phyloP scores from a whole-genome alignment of 768 basidiomycete species.

The Lactarius evosmus region DNA sequence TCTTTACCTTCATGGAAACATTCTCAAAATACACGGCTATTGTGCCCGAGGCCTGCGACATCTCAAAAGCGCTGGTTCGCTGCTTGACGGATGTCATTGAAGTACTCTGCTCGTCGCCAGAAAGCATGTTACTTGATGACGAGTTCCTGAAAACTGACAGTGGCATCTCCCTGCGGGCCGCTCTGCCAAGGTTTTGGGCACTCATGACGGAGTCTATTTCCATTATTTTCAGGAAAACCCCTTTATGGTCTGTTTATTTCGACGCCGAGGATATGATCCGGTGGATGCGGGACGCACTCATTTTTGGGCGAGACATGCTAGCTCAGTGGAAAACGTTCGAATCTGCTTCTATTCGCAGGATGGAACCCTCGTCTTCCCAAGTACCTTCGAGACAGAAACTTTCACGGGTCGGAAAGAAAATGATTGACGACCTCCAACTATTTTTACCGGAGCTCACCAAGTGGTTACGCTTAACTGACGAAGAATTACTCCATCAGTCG shows the following conservation, averaged over 20 bases:
- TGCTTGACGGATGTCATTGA: slow-evolving; percentile 93
- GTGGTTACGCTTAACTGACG: slow-evolving; percentile 92
- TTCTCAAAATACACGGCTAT: slow-evolving; percentile 60
- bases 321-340: slow-evolving; percentile 80
- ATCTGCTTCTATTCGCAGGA: slow-evolving; percentile 48
- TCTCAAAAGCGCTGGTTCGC: slow-evolving; percentile 88
- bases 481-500: slow-evolving; percentile 86
- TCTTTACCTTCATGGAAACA: slow-evolving; percentile 60
- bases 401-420: slow-evolving; percentile 61
- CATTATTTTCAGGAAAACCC: slow-evolving; percentile 82
- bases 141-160: slow-evolving; percentile 48
- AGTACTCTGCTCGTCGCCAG: slow-evolving; percentile 68
- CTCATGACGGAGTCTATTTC: slow-evolving; percentile 77
- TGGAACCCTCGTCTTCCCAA: slow-evolving; percentile 31
- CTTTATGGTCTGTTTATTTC: slow-evolving; percentile 76
- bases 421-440: slow-evolving; percentile 74
- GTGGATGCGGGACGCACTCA: slow-evolving; percentile 98
- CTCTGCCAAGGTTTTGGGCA: slow-evolving; percentile 73
- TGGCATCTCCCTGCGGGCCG: slow-evolving; percentile 45
- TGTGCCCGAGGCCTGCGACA: slow-evolving; percentile 80
- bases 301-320: slow-evolving; percentile 85
- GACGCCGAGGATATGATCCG: slow-evolving; percentile 81
- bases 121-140: slow-evolving; percentile 62
- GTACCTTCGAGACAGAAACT: slow-evolving; percentile 39
- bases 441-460: slow-evolving; percentile 75